Conservation (phyloP, 805 yeast genomes). For the Tetrapisispora fleetii region DNA sequence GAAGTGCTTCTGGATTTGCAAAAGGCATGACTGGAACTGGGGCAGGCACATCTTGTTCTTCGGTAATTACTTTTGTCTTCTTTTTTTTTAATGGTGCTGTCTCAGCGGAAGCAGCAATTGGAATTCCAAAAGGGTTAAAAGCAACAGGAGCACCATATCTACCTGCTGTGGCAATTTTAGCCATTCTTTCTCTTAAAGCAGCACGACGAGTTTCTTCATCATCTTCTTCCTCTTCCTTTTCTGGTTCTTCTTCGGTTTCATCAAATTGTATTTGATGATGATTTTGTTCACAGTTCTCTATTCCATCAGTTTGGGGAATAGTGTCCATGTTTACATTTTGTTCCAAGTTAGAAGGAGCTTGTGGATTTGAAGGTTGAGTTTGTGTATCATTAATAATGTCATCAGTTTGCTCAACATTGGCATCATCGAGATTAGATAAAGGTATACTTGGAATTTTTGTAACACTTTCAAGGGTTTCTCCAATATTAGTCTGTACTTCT, state of each 20-base stretch:
- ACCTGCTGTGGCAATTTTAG: slow-evolving; percentile 80
- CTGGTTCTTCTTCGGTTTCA: slow-evolving; percentile 31
- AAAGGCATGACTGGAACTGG: slow-evolving; percentile 49
- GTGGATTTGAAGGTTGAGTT: not conserved
- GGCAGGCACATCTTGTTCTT: slow-evolving; percentile 11
- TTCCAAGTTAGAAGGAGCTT: not conserved
- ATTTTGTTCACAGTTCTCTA: slow-evolving; percentile 5
- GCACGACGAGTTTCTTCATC: slow-evolving; percentile 68
- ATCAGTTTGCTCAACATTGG: not conserved
- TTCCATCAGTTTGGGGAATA: not conserved
- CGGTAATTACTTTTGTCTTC: slow-evolving; percentile 16
- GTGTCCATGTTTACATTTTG: not conserved
- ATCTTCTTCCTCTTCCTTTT: slow-evolving; percentile 52
- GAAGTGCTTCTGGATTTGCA: slow-evolving; percentile 32
- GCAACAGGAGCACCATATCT: slow-evolving; percentile 47
- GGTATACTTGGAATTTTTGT: not conserved
- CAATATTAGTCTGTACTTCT: not conserved
- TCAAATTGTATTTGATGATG: slow-evolving; percentile 25
- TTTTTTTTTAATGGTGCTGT: slow-evolving; percentile 13
- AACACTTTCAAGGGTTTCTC: not conserved
- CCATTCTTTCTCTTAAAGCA: slow-evolving; percentile 85
- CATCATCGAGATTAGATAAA: not conserved
- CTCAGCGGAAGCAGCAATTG: slow-evolving; percentile 19
- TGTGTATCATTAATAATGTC: not conserved
- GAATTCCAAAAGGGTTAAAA: slow-evolving; percentile 35